Evolutionary conservation across 148 eudicot genomes (phyloP), one percentile per base, ranked within the genome.

Genomic region (Silene conica): DNA sequence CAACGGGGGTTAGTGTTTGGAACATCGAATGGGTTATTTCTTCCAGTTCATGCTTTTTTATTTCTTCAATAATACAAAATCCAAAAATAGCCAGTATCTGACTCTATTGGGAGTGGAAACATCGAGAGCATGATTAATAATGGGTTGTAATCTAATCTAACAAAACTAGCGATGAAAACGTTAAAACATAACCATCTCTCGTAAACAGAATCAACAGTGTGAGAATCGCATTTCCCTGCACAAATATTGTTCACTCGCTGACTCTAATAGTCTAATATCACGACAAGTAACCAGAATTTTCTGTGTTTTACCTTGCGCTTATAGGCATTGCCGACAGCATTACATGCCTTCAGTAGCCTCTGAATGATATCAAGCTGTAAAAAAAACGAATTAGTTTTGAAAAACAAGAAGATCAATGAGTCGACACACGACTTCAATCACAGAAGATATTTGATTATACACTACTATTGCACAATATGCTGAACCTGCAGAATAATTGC

Each of bases 261-360:
- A 16, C 14, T 64, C n/a, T 4, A 22, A 73, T 46, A 63, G 4
- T 64, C n/a, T 4, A 22, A 73, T 46, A 63, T 10, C 69, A n/a
- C 61, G 34, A 18, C 18, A 68, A 56, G 58, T 71, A 21, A 34
- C 58, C 4, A 15, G 22, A 20, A 50, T 54, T 70, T 41, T 41
- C 23, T n/a, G 50, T 19, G 45, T 28, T 14, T 6, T 73, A 93
- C 98, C 95, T 89, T 88, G 56, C 76, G 78, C 45, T 70, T 80
- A 77, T 77, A 80, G 61, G 67, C 75, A 23, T 52, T 43, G 56
- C 86, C 87, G 73, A 89, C 72, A 63, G 83, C 59, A 69, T 87
- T 73, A 73, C 99, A 95, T 41, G 85, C 91, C 88, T 86, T 95
- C 71, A 92, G 80, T 77, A 95, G 93, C 79, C 81, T 20, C 87